Conservation (phyloP, 2,329 filamentous ascomycete genomes). For the Apiospora aurea region DNA sequence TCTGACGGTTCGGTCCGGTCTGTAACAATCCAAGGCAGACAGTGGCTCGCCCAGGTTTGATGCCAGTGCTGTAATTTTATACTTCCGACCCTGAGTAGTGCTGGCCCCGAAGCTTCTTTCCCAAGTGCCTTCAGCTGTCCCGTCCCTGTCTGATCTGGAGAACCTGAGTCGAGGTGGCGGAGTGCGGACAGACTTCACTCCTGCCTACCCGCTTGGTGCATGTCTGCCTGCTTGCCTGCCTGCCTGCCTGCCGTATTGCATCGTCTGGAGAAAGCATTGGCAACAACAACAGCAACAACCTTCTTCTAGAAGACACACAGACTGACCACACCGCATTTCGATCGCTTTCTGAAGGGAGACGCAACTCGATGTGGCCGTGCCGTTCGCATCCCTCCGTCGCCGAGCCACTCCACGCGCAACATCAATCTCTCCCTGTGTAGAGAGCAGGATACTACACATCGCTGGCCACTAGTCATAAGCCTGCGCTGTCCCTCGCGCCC, state of each 20-base stretch:
- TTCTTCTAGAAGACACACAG: conserved; percentile 19
- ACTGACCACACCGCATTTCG: conserved; percentile 3
- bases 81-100: neutral
- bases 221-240: conserved; percentile 2
- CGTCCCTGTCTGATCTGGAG: conserved; percentile 13
- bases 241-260: conserved; percentile 7
- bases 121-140: conserved; percentile 11
- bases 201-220: conserved; percentile 18
- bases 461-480: neutral
- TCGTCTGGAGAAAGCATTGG: neutral
- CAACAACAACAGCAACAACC: neutral
- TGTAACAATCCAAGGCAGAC: neutral
- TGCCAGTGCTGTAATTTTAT: neutral
- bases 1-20: neutral
- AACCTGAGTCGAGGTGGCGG: conserved; percentile 19
- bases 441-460: neutral
- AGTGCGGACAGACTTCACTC: conserved; percentile 14
- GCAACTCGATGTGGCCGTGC: conserved; percentile 10
- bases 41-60: neutral
- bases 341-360: neutral
- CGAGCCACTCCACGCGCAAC: neutral
- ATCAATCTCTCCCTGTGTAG: conserved; percentile 1
- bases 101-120: neutral
- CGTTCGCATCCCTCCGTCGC: conserved; percentile 8
- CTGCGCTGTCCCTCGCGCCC: conserved; percentile 3